Evolutionary conservation across 164 flowering plant genomes (phyloP).

Genomic region (Vitis vinifera): DNA sequence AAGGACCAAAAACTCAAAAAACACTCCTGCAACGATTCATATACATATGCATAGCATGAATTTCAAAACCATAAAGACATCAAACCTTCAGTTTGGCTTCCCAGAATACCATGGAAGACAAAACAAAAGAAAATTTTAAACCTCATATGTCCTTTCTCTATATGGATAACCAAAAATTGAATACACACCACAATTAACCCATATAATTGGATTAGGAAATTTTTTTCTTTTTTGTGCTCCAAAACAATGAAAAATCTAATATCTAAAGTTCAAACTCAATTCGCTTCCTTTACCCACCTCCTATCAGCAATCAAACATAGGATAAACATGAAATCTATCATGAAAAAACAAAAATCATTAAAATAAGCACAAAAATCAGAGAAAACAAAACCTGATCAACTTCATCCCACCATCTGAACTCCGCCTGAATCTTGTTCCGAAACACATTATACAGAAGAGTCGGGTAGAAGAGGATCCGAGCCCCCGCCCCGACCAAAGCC

Average conservation of each 20-base stretch:
- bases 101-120: background rate
- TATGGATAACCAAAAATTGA: no score
- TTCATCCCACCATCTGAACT: slow-evolving; percentile 93
- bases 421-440: slow-evolving; percentile 68
- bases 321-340: background rate
- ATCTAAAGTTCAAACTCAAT: background rate
- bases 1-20: background rate
- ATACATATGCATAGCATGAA: background rate
- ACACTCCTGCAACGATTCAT: background rate
- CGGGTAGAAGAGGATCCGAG: slow-evolving; percentile 83
- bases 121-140: background rate
- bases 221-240: no score
- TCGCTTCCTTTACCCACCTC: background rate
- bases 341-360: background rate
- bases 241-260: background rate
- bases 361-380: background rate
- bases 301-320: background rate
- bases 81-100: background rate
- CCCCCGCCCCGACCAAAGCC: slow-evolving; percentile 80
- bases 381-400: slow-evolving; percentile 67
- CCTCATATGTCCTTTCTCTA: no score
- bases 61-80: background rate
- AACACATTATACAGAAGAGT: slow-evolving; percentile 82
- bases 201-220: no score
- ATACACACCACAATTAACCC: no score